A percentile compares a stretch with the other conserved stretches of the same genome.
Conservation (phyloP, 2,329 filamentous ascomycete genomes). For the Hymenoscyphus fructigenus region DNA sequence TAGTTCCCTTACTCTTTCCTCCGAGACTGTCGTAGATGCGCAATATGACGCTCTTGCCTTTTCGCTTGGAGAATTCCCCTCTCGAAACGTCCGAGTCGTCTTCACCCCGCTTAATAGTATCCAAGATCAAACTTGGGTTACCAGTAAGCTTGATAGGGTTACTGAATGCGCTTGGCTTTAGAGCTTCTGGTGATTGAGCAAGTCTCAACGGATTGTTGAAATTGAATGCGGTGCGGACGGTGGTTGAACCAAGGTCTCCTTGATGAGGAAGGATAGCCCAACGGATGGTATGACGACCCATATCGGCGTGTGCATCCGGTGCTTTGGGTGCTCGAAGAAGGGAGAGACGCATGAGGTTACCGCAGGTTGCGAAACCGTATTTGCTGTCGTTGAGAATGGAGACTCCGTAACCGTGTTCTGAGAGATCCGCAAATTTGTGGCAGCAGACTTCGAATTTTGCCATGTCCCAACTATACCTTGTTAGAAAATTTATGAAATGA, state of each 20-base stretch:
- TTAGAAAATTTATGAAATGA: slow-evolving; percentile 28
- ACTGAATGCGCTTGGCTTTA: slow-evolving; percentile 44
- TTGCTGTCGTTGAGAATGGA: slow-evolving; percentile 94
- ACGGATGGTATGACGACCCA: slow-evolving; percentile 83
- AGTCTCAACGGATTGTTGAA: slow-evolving; percentile 81
- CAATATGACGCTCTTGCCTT: slow-evolving; percentile 77
- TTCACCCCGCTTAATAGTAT: slow-evolving; percentile 91
- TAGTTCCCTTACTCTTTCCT: slow-evolving; percentile 70
- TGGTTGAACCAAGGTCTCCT: slow-evolving; percentile 68
- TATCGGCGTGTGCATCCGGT: slow-evolving; percentile 89
- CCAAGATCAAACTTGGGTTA: slow-evolving; percentile 70
- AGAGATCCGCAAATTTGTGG: slow-evolving; percentile 90
- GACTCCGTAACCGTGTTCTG: slow-evolving; percentile 84
- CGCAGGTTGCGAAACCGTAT: slow-evolving; percentile 89
- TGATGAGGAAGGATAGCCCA: slow-evolving; percentile 89
- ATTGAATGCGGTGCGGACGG: slow-evolving; percentile 79
- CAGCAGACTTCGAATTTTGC: slow-evolving; percentile 97
- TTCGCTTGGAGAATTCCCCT: slow-evolving; percentile 61
- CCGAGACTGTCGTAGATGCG: slow-evolving; percentile 88
- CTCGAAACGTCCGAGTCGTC: slow-evolving; percentile 73
- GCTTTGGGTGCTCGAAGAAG: slow-evolving; percentile 87
- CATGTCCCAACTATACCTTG: slow-evolving; percentile 74
- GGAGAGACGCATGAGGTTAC: slow-evolving; percentile 85
- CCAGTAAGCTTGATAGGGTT: slow-evolving; percentile 66
- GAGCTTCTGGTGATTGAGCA: slow-evolving; percentile 44